phyloP scores from a whole-genome alignment of 208 protist genomes.

The Acanthamoeba lenticulata region DNA sequence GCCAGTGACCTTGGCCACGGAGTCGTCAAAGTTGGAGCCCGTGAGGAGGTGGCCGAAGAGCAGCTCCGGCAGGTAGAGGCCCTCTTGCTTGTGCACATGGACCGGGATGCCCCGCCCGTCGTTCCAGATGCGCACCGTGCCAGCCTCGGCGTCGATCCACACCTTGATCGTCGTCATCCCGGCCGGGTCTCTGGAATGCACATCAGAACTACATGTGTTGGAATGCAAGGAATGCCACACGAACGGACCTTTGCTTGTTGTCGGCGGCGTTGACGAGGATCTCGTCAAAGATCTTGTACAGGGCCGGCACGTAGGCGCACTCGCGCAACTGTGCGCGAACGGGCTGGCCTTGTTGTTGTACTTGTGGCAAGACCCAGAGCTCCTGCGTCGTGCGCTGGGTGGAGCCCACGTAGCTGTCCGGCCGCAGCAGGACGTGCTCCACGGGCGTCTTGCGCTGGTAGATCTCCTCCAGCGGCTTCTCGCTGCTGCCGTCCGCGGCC shows the following conservation, averaged over 20 bases:
- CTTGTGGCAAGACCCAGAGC: slow-evolving; percentile 95
- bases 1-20: slow-evolving; percentile 96
- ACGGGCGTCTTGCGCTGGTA: slow-evolving; percentile 97
- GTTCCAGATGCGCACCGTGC: slow-evolving; percentile 97
- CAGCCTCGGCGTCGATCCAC: slow-evolving; percentile 93
- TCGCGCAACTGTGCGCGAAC: slow-evolving; percentile 93
- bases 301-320: slow-evolving; percentile 96
- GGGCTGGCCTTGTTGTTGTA: slow-evolving; percentile 90
- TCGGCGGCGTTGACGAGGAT: slow-evolving; percentile 99
- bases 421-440: slow-evolving; percentile 98
- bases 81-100: slow-evolving; percentile 95
- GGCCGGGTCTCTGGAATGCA: neutral
- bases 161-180: slow-evolving; percentile 88
- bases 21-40: slow-evolving; percentile 99
- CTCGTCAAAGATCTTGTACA: slow-evolving; percentile 99
- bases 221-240: neutral
- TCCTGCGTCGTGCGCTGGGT: slow-evolving; percentile 85
- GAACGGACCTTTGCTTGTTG: slow-evolving; percentile 97
- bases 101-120: slow-evolving; percentile 98
- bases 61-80: slow-evolving; percentile 98
- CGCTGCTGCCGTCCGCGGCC: neutral
- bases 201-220: neutral
- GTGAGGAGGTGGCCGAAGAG: slow-evolving; percentile 99
- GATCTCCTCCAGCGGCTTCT: slow-evolving; percentile 31
- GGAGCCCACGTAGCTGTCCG: slow-evolving; percentile 99